Evolutionary conservation across 2,329 filamentous ascomycete species (phyloP), one percentile per base, ranked within the genome.

Genomic region (Alternaria arbusti): DNA sequence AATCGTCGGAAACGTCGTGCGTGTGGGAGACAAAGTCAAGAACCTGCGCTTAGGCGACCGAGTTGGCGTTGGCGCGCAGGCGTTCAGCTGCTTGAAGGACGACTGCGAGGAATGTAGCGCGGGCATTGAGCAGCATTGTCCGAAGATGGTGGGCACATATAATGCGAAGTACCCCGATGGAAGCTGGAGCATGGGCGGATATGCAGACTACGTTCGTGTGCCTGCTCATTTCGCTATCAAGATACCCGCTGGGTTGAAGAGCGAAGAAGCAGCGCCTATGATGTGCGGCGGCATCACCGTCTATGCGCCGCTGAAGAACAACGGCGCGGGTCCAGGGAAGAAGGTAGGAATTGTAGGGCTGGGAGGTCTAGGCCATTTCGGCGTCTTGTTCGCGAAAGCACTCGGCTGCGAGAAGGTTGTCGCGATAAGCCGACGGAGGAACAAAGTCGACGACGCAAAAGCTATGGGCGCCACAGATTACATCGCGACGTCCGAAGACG

Each of bases 221-320:
- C 84, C 85, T 1, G 82, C 80, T 15, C 85, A 87, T 69, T 94
- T 92, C 67, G 85, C 84, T 0, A 80, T 88, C 71, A 84, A 81
- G 72, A 88, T 89, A 61, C 87, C 87, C 0, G 82, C 85, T 13
- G 74, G 64, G 0, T 65, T 89, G 26, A 71, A 79, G 1, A 84
- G 81, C 28, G 83, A 82, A 10, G 82, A 85, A 61, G 87, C 86
- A 1, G 87, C 91, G 2, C 91, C 92, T 1, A 88, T 96, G 83
- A 84, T 95, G 26, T 95, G 92, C 74, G 92, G 89, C 2, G 92
- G 93, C 1, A 85, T 95, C 56, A 96, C 92, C 0, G 86, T 90
- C 0, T 96, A 87, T 75, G 86, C 86, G 5, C 92, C 92, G 0
- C 80, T 96, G 15, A 85, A 86, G 54, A 85, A 89, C 26, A 88